These are phyloP conservation scores for Trichoderma orchidacearum DNA, from an alignment of 495 filamentous ascomycete species.

Conservation along the genomic window DNA sequence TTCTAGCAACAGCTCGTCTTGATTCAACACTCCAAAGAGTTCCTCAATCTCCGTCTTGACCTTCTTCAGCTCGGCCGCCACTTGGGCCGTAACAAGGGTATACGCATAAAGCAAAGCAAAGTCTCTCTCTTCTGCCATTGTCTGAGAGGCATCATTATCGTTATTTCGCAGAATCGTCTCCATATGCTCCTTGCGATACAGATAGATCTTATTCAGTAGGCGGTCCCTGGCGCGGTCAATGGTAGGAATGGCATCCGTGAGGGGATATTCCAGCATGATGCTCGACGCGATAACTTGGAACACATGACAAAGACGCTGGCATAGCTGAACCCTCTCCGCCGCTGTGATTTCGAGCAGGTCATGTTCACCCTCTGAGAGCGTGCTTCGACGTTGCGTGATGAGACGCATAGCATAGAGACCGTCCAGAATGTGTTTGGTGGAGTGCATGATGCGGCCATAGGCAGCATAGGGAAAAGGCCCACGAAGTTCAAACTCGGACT, in stretches of 20 bases:
- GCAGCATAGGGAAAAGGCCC: slow-evolving; percentile 65
- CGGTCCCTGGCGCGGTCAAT: slow-evolving; percentile 68
- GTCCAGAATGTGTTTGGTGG: slow-evolving; percentile 74
- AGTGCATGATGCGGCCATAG: slow-evolving; percentile 58
- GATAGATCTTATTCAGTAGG: slow-evolving; percentile 78
- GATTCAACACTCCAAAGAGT: slow-evolving; percentile 64
- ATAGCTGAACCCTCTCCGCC: slow-evolving; percentile 65
- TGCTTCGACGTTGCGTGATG: slow-evolving; percentile 68
- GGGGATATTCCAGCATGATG: slow-evolving; percentile 83
- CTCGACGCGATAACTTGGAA: slow-evolving; percentile 87
- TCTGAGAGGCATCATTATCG: slow-evolving; percentile 1
- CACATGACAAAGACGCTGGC: slow-evolving; percentile 79
- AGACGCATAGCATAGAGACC: slow-evolving; percentile 93
- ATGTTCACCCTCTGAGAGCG: slow-evolving; percentile 65
- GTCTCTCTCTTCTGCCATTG: slow-evolving; percentile 30
- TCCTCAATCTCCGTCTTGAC: slow-evolving; percentile 55
- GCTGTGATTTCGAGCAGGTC: slow-evolving; percentile 66
- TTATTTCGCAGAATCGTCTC: slow-evolving; percentile 18
- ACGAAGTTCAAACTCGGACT: slow-evolving; percentile 68
- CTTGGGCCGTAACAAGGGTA: slow-evolving; percentile 52
- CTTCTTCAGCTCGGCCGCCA: slow-evolving; percentile 54
- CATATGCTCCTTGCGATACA: slow-evolving; percentile 58
- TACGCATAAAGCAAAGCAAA: slow-evolving; percentile 41
- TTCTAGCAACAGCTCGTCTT: slow-evolving; percentile 58
- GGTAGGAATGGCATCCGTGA: slow-evolving; percentile 76